Conservation (phyloP, 2,329 filamentous ascomycete species). For the Ophiostoma novo-ulmi region DNA sequence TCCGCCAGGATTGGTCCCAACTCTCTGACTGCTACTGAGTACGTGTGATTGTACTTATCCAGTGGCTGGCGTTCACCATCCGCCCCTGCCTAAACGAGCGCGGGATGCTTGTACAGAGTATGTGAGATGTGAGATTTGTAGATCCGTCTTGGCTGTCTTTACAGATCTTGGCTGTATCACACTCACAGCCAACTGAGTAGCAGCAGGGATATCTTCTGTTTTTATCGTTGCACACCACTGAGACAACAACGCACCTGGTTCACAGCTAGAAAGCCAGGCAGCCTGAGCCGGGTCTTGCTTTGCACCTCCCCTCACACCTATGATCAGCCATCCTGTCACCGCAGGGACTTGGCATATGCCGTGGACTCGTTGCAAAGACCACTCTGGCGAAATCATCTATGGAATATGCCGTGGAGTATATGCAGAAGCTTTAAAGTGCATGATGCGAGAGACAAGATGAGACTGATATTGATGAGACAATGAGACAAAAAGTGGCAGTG, state of each 20-base stretch:
- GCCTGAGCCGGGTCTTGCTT: no score
- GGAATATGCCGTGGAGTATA: neutral
- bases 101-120: neutral
- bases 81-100: neutral
- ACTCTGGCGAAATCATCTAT: neutral
- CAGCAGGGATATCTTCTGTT: neutral
- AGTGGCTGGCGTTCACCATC: neutral
- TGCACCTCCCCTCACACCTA: neutral
- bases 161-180: slow-evolving; percentile 9
- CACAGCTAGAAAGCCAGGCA: neutral
- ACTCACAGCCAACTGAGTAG: no score
- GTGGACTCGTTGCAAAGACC: slow-evolving; percentile 19
- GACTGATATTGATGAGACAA: neutral
- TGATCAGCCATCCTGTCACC: neutral
- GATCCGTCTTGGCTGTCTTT: slow-evolving; percentile 9
- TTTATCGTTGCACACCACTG: neutral
- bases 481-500: neutral
- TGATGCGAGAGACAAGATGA: neutral
- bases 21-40: neutral
- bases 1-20: no score
- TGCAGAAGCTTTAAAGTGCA: neutral
- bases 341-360: slow-evolving; percentile 22
- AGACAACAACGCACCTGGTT: neutral
- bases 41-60: neutral
- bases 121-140: slow-evolving; percentile 7